Conservation (phyloP, 129 eudicot genomes). For the Ambrosia artemisiifolia region DNA sequence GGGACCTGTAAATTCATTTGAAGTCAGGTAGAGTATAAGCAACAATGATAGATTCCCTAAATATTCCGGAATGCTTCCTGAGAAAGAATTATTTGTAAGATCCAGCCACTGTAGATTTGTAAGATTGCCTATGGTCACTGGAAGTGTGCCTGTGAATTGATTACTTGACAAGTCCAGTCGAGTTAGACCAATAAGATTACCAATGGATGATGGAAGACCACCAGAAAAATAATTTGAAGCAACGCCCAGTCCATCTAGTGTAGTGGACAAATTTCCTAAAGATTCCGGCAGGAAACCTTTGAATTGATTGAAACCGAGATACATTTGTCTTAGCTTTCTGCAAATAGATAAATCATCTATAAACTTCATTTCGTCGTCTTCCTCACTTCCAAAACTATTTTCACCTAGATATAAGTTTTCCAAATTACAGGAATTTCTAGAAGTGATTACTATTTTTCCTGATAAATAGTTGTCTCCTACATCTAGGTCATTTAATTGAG, state of each 20-base stretch:
- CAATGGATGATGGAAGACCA: constrained; percentile 25
- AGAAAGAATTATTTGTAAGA: constrained; percentile 6
- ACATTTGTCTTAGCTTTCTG: constrained; percentile 5
- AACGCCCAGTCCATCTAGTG: background rate
- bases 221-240: constrained; percentile 16
- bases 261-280: constrained; percentile 24
- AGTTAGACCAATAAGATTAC: constrained; percentile 18
- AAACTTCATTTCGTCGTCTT: constrained; percentile 26
- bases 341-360: constrained; percentile 19
- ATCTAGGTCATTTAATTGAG: constrained; percentile 15
- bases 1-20: constrained; percentile 11
- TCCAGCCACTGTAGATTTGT: constrained; percentile 8
- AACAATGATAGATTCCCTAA: constrained; percentile 23
- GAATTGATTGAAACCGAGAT: constrained; percentile 17
- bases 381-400: constrained; percentile 35
- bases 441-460: constrained; percentile 29
- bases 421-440: constrained; percentile 3
- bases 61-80: constrained; percentile 24
- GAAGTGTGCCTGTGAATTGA: constrained; percentile 20
- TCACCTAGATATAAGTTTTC: background rate
- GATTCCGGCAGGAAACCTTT: constrained; percentile 24
- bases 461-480: constrained; percentile 22
- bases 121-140: constrained; percentile 25
- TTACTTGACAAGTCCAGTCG: constrained; percentile 17
- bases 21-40: constrained; percentile 8